Evolutionary conservation across 345 rosid species (phyloP), one percentile per base, ranked within the genome.

Genomic region (Viola odorata): DNA sequence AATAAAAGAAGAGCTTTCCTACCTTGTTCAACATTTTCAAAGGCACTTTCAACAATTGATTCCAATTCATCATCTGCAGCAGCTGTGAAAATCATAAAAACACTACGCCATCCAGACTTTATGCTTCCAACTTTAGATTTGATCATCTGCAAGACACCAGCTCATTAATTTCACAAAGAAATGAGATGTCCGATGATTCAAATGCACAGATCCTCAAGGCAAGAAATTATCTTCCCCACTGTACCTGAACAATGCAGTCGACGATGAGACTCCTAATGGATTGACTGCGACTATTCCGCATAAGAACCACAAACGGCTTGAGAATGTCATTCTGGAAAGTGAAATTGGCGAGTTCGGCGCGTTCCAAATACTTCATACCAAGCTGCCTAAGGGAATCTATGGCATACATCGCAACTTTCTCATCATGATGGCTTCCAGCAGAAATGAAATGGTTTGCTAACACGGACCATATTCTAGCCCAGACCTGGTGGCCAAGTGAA

Each of bases 21-120:
- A 90, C 97, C 97, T 67, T 87, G 95, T 79, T 90, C 97, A 67
- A 90, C 95, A 68, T 90, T 87, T 77, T 89, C 96, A 73, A 89
- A 89, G 62, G 96, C 86, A 71, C 83, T 85, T 69, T 90, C 97
- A 79, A 87, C 95, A 69, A 90, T 90, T 13, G 88, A 75, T 76
- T 90, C 95, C 71, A 80, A 55, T 56, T 85, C 88, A 73, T 90
- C 92, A 56, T 87, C 97, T 71, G 97, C 97, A 47, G 97, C 84
- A 15, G 97, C 95, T 7, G 95, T 87, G 67, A 90, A 90, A 71
- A 90, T 78, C 97, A 90, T 87, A 76, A 90, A 90, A 64, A 87
- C 95, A 66, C 97, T 90, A 68, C 62, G 94, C 97, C 97, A 90
- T 52, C 97, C 97, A 51, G 97, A 90, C 75, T 87, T 90, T 68